phyloP scores from a whole-genome alignment of 805 yeast species.

The Diddensiella santjacobensis region DNA sequence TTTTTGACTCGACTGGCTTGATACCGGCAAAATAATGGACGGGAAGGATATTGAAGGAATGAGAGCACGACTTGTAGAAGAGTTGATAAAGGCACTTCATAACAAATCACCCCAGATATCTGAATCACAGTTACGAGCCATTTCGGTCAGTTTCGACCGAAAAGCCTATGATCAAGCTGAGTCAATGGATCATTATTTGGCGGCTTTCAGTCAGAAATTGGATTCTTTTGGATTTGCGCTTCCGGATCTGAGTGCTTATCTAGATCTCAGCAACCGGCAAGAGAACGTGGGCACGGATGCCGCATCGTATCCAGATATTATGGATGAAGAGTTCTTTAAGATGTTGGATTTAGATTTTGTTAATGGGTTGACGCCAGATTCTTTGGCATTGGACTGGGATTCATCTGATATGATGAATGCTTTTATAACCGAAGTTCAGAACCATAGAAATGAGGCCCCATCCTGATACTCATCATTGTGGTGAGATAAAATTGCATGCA shows the following conservation, averaged over 20 bases:
- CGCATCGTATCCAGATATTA: background rate
- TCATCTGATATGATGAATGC: no score
- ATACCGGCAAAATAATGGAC: background rate
- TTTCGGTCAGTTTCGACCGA: conserved; percentile 8
- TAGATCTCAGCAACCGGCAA: background rate
- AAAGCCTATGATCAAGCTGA: conserved; percentile 1
- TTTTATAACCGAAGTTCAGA: no score
- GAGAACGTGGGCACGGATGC: background rate
- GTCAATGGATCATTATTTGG: conserved; percentile 1
- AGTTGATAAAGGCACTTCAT: conserved; percentile 6
- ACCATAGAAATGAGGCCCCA: no score
- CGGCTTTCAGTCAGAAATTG: conserved; percentile 5
- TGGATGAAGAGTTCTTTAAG: background rate
- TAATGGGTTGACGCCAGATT: background rate
- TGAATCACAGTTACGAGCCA: conserved; percentile 1
- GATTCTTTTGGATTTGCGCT: conserved; percentile 1
- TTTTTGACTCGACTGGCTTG: no score
- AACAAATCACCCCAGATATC: conserved; percentile 4
- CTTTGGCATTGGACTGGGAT: background rate
- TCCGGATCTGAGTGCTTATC: conserved; percentile 1
- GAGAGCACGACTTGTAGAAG: conserved; percentile 5
- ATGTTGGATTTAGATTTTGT: conserved; percentile 1
- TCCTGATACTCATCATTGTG: no score
- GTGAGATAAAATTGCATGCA: no score
- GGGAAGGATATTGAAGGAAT: background rate